phyloP scores from a whole-genome alignment of 2,329 filamentous ascomycete species.

The Grosmannia penicillata region DNA sequence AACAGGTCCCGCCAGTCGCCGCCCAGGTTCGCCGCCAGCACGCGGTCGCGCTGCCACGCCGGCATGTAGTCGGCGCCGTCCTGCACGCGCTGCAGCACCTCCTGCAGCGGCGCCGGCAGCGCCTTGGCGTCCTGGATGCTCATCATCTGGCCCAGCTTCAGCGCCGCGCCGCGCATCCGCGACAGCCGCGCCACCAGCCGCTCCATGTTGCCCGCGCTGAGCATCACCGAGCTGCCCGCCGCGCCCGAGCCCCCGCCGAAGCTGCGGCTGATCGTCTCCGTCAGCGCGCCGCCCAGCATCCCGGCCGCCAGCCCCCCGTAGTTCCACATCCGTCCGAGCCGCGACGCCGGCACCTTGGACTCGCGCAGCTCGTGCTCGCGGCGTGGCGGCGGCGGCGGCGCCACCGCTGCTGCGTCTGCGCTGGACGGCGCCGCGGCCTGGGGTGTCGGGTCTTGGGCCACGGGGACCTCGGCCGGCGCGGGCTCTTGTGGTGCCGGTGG shows the following conservation, averaged over 20 bases:
- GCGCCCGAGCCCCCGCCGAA: constrained; percentile 53
- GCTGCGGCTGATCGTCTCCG: constrained; percentile 67
- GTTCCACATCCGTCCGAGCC: constrained; percentile 82
- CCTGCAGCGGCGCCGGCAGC: constrained; percentile 72
- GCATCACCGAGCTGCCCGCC: constrained; percentile 59
- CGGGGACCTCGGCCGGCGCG: background rate
- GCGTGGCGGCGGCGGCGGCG: background rate
- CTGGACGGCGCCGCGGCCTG: background rate
- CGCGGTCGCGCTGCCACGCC: constrained; percentile 75
- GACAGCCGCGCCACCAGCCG: constrained; percentile 84
- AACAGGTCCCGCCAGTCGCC: constrained; percentile 75
- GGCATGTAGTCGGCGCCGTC: constrained; percentile 98
- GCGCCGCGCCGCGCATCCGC: constrained; percentile 89
- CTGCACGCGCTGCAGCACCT: constrained; percentile 86
- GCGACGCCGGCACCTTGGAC: constrained; percentile 78
- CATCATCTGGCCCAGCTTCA: constrained; percentile 96
- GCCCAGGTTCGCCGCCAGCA: constrained; percentile 66
- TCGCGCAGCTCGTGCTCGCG: constrained; percentile 54
- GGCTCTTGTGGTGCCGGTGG: background rate
- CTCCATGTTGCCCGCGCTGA: constrained; percentile 85
- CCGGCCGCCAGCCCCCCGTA: constrained; percentile 86
- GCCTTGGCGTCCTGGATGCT: constrained; percentile 96
- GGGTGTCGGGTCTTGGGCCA: background rate
- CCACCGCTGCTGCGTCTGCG: background rate
- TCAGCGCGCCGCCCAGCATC: constrained; percentile 86